Percentiles rank a stretch among this genome's conserved stretches.
Evolutionary conservation across 2,329 filamentous ascomycete genomes (phyloP).

Genomic region (Arthrobotrys sphaeroides): DNA sequence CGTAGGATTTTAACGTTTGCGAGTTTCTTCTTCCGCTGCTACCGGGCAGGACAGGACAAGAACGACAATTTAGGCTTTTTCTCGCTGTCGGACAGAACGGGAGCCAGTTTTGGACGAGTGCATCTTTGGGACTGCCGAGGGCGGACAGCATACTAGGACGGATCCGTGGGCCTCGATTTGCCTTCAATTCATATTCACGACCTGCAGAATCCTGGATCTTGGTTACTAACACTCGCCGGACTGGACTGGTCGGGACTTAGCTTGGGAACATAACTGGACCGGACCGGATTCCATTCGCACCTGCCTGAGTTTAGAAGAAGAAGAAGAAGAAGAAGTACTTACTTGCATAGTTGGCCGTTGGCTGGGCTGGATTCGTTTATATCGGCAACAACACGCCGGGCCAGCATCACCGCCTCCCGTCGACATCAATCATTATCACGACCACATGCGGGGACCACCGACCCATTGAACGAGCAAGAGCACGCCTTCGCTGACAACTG

Average conservation of each 20-base stretch:
- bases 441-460: not conserved
- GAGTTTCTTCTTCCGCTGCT: not conserved
- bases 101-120: slow-evolving; percentile 51
- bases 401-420: not conserved
- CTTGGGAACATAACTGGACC: not conserved
- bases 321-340: too few relatives aligned
- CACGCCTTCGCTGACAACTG: not conserved
- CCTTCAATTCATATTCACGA: slow-evolving; percentile 14
- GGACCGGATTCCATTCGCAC: slow-evolving; percentile 13
- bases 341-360: slow-evolving; percentile 2
- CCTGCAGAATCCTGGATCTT: slow-evolving; percentile 5
- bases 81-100: slow-evolving; percentile 6
- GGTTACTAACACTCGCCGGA: not conserved
- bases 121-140: slow-evolving; percentile 39
- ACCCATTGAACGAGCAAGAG: not conserved
- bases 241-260: not conserved
- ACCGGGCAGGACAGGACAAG: slow-evolving; percentile 6
- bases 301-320: too few relatives aligned
- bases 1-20: not conserved
- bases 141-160: slow-evolving; percentile 41
- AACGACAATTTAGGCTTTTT: slow-evolving; percentile 42
- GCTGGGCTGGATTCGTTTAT: slow-evolving; percentile 4
- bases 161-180: slow-evolving; percentile 37
- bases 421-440: not conserved
- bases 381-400: slow-evolving; percentile 15